phyloP scores from a whole-genome alignment of 1,284 basidiomycete genomes.

The Rhodotorula sp. region DNA sequence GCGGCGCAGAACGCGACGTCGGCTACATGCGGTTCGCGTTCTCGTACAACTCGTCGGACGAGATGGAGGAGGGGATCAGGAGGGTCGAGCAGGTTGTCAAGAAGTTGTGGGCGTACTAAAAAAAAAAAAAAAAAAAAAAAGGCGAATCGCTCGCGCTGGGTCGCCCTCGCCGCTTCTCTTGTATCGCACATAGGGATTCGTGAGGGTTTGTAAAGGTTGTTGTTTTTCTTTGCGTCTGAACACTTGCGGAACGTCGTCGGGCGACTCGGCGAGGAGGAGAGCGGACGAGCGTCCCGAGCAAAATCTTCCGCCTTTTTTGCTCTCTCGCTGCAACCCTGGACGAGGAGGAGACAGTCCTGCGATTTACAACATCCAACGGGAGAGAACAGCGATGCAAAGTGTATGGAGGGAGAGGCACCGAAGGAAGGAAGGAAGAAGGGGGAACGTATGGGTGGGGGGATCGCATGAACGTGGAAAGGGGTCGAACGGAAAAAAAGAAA shows the following conservation, averaged over 20 bases:
- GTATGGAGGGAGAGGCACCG: no score
- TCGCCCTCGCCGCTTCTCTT: no score
- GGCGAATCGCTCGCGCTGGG: no score
- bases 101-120: conserved; percentile 7
- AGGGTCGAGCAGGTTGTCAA: conserved; percentile 10
- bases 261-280: neutral
- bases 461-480: neutral
- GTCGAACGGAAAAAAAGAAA: neutral
- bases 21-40: conserved; percentile 23
- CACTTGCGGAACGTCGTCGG: neutral
- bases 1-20: conserved; percentile 1
- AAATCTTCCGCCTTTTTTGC: no score
- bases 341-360: no score
- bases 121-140: no score
- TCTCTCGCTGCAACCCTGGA: no score
- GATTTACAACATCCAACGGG: no score
- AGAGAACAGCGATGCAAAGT: neutral
- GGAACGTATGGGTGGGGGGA: neutral
- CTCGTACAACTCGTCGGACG: conserved; percentile 11
- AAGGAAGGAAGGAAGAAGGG: neutral
- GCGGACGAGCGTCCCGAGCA: neutral
- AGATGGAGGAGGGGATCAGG: conserved; percentile 8
- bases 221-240: neutral
- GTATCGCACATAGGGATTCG: no score
- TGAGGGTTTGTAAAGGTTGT: neutral